A percentile compares a stretch with the other conserved stretches of the same genome.
Conservation (phyloP, 257 asterid species). For the Solanum sparsipilum region DNA sequence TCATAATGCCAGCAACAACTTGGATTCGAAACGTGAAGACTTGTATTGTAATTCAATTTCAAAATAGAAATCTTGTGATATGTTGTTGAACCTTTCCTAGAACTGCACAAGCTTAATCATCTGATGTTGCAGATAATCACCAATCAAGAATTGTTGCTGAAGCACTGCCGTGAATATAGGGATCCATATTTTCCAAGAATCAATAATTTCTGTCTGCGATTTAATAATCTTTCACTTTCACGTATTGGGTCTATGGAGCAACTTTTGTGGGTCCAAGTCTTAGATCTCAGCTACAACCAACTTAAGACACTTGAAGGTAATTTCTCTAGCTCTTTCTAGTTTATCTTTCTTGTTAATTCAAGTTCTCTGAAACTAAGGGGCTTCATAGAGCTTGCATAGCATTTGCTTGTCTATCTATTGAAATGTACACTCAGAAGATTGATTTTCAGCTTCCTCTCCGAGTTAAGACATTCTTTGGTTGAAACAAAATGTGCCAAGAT, state of each 20-base stretch:
- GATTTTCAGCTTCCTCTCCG: neutral
- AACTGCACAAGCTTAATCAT: neutral
- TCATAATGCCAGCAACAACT: neutral
- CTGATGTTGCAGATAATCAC: conserved; percentile 44
- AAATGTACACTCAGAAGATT: neutral
- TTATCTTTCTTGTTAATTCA: neutral
- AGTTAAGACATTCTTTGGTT: neutral
- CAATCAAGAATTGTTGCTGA: conserved; percentile 36
- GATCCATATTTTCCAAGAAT: conserved; percentile 32
- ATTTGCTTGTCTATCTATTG: neutral
- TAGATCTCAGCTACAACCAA: conserved; percentile 84
- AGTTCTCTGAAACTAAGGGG: neutral
- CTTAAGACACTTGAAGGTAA: conserved; percentile 83
- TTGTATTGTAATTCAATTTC: neutral
- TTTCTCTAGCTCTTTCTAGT: neutral
- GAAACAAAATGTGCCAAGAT: neutral
- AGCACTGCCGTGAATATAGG: conserved; percentile 34
- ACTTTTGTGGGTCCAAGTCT: conserved; percentile 86
- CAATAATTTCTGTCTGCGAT: conserved; percentile 28
- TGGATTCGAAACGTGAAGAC: neutral
- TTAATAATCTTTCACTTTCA: conserved; percentile 64
- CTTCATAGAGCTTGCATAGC: neutral
- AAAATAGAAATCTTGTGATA: neutral
- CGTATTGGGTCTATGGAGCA: conserved; percentile 57
- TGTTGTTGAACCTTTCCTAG: neutral